These are phyloP conservation scores for Cercospora citrullina DNA, from an alignment of 2,329 filamentous ascomycete species.

Conservation along the genomic window DNA sequence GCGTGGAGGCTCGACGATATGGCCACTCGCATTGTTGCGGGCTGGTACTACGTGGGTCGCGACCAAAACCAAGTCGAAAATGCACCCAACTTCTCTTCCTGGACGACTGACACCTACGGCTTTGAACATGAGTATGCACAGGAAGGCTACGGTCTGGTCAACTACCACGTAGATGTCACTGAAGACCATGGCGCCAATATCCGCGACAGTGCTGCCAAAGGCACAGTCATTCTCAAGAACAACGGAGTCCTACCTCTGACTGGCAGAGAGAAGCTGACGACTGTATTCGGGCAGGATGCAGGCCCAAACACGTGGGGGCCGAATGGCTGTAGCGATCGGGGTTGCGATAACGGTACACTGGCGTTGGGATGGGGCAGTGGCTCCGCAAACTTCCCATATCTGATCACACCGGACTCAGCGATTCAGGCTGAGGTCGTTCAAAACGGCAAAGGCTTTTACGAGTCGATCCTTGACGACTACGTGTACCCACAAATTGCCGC, in stretches of 20 bases:
- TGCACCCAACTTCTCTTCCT: constrained; percentile 76
- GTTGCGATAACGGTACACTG: constrained; percentile 60
- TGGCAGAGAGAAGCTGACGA: constrained; percentile 69
- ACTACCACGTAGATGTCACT: constrained; percentile 80
- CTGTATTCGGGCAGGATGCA: constrained; percentile 80
- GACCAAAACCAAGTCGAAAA: constrained; percentile 56
- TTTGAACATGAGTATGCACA: constrained; percentile 64
- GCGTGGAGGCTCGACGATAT: constrained; percentile 38
- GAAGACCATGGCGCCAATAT: constrained; percentile 71
- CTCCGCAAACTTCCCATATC: constrained; percentile 63
- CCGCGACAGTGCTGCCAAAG: constrained; percentile 73
- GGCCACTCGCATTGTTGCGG: constrained; percentile 34
- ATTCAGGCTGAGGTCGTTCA: constrained; percentile 65
- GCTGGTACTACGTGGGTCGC: constrained; percentile 39
- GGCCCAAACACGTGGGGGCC: constrained; percentile 71
- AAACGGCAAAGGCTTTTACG: constrained; percentile 62
- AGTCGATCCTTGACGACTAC: constrained; percentile 59
- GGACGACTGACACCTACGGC: constrained; percentile 75
- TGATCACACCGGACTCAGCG: constrained; percentile 65
- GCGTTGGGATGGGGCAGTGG: constrained; percentile 60
- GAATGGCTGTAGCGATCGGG: constrained; percentile 73
- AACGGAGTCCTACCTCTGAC: constrained; percentile 72
- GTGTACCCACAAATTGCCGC: constrained; percentile 53
- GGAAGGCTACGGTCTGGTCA: constrained; percentile 64
- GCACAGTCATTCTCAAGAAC: constrained; percentile 90